Conservation (phyloP, 2,329 filamentous ascomycete genomes). For the Neofusicoccum parvum region DNA sequence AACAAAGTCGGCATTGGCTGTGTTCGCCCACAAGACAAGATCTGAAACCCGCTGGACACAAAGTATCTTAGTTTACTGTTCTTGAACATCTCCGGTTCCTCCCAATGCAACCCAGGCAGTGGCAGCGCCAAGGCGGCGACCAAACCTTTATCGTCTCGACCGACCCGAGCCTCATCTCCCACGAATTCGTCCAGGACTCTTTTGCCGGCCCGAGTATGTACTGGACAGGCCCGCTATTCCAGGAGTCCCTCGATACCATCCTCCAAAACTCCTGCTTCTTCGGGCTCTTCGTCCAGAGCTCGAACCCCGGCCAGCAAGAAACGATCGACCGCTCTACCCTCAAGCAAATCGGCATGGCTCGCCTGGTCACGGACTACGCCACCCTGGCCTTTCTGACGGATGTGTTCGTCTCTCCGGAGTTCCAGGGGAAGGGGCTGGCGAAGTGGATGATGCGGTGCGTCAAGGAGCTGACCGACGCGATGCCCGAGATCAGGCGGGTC, state of each 20-base stretch:
- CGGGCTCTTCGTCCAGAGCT: slow-evolving; percentile 28
- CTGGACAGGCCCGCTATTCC: slow-evolving; percentile 34
- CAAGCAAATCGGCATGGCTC: slow-evolving; percentile 59
- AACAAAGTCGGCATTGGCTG: too few relatives aligned
- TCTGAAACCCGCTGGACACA: too few relatives aligned
- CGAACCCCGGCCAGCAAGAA: slow-evolving; percentile 8
- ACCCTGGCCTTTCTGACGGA: slow-evolving; percentile 72
- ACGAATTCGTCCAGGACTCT: slow-evolving; percentile 33
- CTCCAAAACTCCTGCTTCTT: slow-evolving; percentile 37
- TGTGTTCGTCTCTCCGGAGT: slow-evolving; percentile 63
- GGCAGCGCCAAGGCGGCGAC: slow-evolving; percentile 11
- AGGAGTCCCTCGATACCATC: slow-evolving; percentile 28
- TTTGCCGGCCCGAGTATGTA: slow-evolving; percentile 33
- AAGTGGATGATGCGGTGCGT: slow-evolving; percentile 66
- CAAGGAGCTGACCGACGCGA: slow-evolving; percentile 57
- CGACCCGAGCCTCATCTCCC: slow-evolving; percentile 28
- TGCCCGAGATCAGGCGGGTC: slow-evolving; percentile 59
- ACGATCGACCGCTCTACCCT: slow-evolving; percentile 15
- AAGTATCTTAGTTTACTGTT: too few relatives aligned
- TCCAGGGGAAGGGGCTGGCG: slow-evolving; percentile 65
- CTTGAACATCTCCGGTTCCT: too few relatives aligned
- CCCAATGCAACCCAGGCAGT: not conserved
- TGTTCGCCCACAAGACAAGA: too few relatives aligned
- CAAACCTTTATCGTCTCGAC: slow-evolving; percentile 34
- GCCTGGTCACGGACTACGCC: slow-evolving; percentile 69